A percentile compares a stretch with the other conserved stretches of the same genome.
Evolutionary conservation across 2,329 filamentous ascomycete species (phyloP).

Genomic region (Colletotrichum simmondsii): DNA sequence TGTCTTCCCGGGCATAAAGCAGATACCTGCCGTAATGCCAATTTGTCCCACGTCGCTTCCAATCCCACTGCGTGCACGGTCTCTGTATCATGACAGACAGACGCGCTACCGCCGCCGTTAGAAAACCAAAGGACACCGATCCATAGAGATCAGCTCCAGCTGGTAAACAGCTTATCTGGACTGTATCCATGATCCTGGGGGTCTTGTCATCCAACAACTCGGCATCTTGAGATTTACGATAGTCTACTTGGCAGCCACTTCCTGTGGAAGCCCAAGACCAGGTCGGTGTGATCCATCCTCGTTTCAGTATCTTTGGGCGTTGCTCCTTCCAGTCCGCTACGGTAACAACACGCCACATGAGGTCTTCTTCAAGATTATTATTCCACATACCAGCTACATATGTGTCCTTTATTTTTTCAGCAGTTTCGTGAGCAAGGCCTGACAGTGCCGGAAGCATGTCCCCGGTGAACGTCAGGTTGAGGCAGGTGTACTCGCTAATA

Average conservation of each 20-base stretch:
- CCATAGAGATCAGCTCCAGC: neutral
- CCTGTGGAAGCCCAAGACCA: constrained; percentile 21
- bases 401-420: neutral
- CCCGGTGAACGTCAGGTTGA: constrained; percentile 3
- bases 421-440: constrained; percentile 1
- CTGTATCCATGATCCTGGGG: neutral
- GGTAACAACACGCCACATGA: constrained; percentile 6
- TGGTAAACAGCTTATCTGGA: neutral
- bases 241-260: constrained; percentile 12
- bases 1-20: neutral
- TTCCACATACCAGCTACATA: neutral
- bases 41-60: neutral
- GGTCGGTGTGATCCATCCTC: constrained; percentile 6
- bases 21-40: neutral
- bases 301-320: neutral
- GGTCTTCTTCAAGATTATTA: constrained; percentile 1
- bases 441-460: constrained; percentile 22
- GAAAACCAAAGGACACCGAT: neutral
- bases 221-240: neutral
- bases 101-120: neutral
- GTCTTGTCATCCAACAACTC: neutral
- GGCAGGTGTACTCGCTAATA: constrained; percentile 13
- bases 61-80: neutral
- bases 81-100: constrained; percentile 8
- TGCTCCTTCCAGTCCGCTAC: neutral